Evolutionary conservation across 345 rosid species (phyloP).

Genomic region (Eucalyptus marginata): DNA sequence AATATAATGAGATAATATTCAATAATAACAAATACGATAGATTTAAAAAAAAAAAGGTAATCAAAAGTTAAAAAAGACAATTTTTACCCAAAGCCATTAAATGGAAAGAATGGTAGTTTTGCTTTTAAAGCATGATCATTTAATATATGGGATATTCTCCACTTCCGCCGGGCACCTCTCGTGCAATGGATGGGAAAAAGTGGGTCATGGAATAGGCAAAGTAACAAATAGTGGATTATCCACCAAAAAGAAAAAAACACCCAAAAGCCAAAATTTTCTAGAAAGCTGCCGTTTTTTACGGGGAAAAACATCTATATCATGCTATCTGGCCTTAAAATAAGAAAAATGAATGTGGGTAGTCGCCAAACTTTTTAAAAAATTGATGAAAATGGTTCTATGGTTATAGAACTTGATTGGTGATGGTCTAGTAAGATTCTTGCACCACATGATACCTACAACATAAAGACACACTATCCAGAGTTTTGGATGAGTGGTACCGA

Average conservation of each 20-base stretch:
- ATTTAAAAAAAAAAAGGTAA: not conserved
- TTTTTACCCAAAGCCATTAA: not conserved
- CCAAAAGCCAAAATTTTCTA: not conserved
- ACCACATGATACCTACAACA: accelerated
- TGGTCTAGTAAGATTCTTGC: not conserved
- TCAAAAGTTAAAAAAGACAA: not conserved
- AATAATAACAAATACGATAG: not conserved
- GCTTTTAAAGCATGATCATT: not conserved
- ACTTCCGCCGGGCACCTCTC: not conserved
- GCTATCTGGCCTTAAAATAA: not conserved
- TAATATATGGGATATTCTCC: not conserved
- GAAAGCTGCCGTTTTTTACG: not conserved
- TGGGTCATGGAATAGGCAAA: not conserved
- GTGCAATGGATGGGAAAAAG: not conserved
- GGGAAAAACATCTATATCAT: not conserved
- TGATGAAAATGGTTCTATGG: not conserved
- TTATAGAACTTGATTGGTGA: not conserved
- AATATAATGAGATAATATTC: too few relatives aligned
- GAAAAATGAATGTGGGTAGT: not conserved
- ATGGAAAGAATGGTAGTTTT: not conserved
- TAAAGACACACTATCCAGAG: not conserved
- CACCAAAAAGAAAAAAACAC: not conserved
- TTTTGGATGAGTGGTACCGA: not conserved
- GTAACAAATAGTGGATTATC: not conserved
- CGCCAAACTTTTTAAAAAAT: not conserved